Percentiles rank a stretch among this genome's conserved stretches.
Conservation (phyloP, 306 rosid species). For the Cucurbita pepo region DNA sequence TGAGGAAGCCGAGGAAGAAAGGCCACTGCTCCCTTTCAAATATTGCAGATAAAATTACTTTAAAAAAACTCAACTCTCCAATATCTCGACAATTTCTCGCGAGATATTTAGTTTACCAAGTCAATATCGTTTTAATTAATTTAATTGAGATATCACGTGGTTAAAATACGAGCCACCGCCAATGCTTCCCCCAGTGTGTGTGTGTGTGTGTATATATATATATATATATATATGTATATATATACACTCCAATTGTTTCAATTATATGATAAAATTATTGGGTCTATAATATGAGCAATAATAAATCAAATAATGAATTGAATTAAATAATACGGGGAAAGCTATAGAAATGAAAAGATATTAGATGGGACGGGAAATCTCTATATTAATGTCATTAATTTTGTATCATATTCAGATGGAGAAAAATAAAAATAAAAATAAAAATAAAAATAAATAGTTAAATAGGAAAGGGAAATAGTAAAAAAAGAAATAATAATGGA, state of each 20-base stretch:
- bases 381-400: background rate
- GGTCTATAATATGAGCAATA: background rate
- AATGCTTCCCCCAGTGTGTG: background rate
- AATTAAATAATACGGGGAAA: background rate
- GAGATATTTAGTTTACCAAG: background rate
- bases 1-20: background rate
- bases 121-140: background rate
- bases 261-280: constrained; percentile 1
- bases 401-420: background rate
- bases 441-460: background rate
- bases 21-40: background rate
- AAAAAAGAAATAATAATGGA: background rate
- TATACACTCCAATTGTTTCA: background rate
- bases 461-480: no score
- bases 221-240: background rate
- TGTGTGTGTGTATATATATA: no score
- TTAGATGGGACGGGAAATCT: background rate
- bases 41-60: background rate
- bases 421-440: background rate
- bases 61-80: background rate
- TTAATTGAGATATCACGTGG: background rate
- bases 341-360: background rate
- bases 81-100: background rate
- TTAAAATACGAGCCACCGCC: background rate
- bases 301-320: background rate